Evolutionary conservation across 768 basidiomycete genomes (phyloP).

Genomic region (Serendipita vermifera): DNA sequence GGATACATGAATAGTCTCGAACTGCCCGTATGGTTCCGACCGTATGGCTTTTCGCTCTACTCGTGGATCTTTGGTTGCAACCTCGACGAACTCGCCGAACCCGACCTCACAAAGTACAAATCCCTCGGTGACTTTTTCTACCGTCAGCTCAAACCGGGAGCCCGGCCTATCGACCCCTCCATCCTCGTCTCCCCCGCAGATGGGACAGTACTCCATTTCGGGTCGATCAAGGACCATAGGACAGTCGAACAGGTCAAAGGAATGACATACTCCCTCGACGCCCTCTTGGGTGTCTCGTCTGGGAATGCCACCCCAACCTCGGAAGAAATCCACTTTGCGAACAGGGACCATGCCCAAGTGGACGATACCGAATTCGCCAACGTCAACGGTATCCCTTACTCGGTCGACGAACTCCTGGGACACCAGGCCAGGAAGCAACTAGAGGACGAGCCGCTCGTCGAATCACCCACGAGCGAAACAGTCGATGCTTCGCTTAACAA

Average conservation of each 20-base stretch:
- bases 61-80: constrained; percentile 86
- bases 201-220: constrained; percentile 84
- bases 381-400: constrained; percentile 95
- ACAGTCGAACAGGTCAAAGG: constrained; percentile 96
- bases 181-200: constrained; percentile 81
- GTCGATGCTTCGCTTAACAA: constrained; percentile 55
- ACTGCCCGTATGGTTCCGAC: constrained; percentile 91
- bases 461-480: constrained; percentile 51
- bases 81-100: constrained; percentile 74
- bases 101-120: constrained; percentile 64
- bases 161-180: constrained; percentile 63
- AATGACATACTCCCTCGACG: constrained; percentile 90
- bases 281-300: constrained; percentile 68
- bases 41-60: constrained; percentile 76
- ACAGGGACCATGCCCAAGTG: constrained; percentile 47
- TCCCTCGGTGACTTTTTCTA: constrained; percentile 97
- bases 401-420: constrained; percentile 80
- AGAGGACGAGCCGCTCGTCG: constrained; percentile 30
- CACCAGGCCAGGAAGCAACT: neutral
- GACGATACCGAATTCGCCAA: constrained; percentile 86
- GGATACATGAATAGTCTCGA: constrained; percentile 89
- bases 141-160: constrained; percentile 68
- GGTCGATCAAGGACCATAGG: constrained; percentile 56
- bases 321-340: constrained; percentile 25
- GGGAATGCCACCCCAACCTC: constrained; percentile 30